Evolutionary conservation across 495 filamentous ascomycete species (phyloP).

Genomic region (Penicillium malachiteum): DNA sequence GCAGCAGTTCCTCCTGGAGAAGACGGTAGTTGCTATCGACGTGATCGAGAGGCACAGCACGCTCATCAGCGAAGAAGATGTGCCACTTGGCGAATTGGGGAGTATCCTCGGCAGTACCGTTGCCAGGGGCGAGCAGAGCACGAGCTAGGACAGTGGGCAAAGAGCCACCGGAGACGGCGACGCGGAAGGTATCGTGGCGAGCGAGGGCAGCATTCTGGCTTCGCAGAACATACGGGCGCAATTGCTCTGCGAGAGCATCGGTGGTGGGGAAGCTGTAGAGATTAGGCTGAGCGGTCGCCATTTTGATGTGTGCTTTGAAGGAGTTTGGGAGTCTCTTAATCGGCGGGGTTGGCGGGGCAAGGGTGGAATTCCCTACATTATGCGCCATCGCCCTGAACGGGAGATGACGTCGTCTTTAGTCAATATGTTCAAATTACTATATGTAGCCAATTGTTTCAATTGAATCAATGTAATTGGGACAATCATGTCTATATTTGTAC

Average conservation of each 20-base stretch:
- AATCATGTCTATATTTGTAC: too few species aligned
- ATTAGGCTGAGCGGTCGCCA: constrained; percentile 61
- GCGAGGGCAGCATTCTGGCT: constrained; percentile 73
- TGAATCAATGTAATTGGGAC: too few species aligned
- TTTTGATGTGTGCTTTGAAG: constrained; percentile 22
- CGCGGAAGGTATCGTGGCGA: constrained; percentile 81
- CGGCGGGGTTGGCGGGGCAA: constrained; percentile 5
- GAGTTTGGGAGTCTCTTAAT: background rate
- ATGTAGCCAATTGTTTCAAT: constrained; percentile 10
- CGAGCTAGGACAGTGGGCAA: constrained; percentile 81
- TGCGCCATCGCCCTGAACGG: background rate
- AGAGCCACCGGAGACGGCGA: constrained; percentile 93
- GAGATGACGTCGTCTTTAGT: constrained; percentile 5
- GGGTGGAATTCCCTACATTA: constrained; percentile 2
- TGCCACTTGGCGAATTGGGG: constrained; percentile 87
- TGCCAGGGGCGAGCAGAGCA: constrained; percentile 66
- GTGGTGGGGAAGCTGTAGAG: constrained; percentile 76
- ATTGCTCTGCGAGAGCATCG: constrained; percentile 65
- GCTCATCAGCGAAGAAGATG: constrained; percentile 98
- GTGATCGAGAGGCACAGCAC: constrained; percentile 87
- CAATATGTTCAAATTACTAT: background rate
- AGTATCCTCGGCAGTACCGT: constrained; percentile 57
- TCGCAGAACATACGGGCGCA: constrained; percentile 77
- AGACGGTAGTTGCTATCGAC: constrained; percentile 91
- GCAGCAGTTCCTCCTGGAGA: constrained; percentile 80